Conservation (phyloP, 306 rosid species). For the Echinosophora koreensis region DNA sequence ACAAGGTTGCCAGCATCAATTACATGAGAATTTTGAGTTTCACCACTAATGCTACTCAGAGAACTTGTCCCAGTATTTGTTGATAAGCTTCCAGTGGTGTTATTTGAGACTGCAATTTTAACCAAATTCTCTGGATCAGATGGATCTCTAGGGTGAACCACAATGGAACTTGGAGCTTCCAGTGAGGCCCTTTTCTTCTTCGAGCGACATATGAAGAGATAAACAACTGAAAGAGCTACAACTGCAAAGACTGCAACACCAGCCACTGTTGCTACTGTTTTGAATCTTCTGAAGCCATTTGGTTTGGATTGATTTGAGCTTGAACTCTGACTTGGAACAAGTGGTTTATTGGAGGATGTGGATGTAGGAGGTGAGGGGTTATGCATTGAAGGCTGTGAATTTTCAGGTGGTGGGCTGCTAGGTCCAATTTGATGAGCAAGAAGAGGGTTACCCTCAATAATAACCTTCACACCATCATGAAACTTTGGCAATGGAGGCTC, state of each 20-base stretch:
- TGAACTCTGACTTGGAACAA: slow-evolving; percentile 40
- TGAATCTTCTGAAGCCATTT: slow-evolving; percentile 43
- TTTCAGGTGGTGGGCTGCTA: slow-evolving; percentile 40
- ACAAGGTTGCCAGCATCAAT: slow-evolving; percentile 67
- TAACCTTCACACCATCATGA: slow-evolving; percentile 56
- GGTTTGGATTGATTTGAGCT: slow-evolving; percentile 45
- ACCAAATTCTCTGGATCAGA: slow-evolving; percentile 61
- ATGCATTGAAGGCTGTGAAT: slow-evolving; percentile 45
- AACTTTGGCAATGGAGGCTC: slow-evolving; percentile 74
- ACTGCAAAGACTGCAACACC: slow-evolving; percentile 46
- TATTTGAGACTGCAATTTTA: slow-evolving; percentile 68
- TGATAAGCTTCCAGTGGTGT: slow-evolving; percentile 59
- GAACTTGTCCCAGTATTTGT: slow-evolving; percentile 62
- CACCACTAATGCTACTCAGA: slow-evolving; percentile 57
- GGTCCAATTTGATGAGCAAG: slow-evolving; percentile 51
- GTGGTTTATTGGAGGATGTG: slow-evolving; percentile 44
- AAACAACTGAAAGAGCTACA: slow-evolving; percentile 45
- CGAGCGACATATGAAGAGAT: slow-evolving; percentile 51
- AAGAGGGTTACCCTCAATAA: slow-evolving; percentile 64
- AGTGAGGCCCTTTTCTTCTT: slow-evolving; percentile 54
- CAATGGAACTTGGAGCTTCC: slow-evolving; percentile 62
- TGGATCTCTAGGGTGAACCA: slow-evolving; percentile 73
- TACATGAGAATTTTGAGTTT: slow-evolving; percentile 57
- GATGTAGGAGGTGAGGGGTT: slow-evolving; percentile 43
- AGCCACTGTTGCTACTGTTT: slow-evolving; percentile 43